These are phyloP conservation scores for Monosporozyma aquatica DNA, from an alignment of 805 yeast genomes.

Conservation along the genomic window DNA sequence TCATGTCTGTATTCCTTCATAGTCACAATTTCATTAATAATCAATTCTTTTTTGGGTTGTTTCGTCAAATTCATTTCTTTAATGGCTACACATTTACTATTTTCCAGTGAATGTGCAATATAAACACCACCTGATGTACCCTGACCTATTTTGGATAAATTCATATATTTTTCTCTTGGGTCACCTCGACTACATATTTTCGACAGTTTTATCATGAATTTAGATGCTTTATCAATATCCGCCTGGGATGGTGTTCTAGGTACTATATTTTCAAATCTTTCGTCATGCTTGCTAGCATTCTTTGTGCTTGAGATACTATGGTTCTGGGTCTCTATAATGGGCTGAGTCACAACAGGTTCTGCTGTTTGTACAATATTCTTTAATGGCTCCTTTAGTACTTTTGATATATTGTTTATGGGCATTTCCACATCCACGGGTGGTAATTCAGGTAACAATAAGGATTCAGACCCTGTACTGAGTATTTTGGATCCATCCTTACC, in stretches of 20 bases:
- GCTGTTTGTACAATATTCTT: no score
- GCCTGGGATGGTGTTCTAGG: neutral
- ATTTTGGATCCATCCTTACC: neutral
- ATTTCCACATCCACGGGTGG: conserved; percentile 1
- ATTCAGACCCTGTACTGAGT: neutral
- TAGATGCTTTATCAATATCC: conserved; percentile 4
- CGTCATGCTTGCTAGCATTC: neutral
- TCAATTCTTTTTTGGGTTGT: conserved; percentile 92
- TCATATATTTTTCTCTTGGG: conserved; percentile 62
- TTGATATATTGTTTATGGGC: neutral
- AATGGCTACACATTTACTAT: conserved; percentile 68
- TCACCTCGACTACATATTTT: conserved; percentile 80
- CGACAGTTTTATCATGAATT: conserved; percentile 42
- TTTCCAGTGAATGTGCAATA: conserved; percentile 62
- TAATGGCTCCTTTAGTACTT: no score
- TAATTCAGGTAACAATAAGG: conserved; percentile 4
- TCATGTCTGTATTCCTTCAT: conserved; percentile 88
- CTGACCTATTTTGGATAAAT: conserved; percentile 83
- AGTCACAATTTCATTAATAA: conserved; percentile 88
- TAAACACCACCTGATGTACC: conserved; percentile 98
- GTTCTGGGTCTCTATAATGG: neutral
- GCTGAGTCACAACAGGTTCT: no score
- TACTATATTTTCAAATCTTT: neutral
- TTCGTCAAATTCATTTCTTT: conserved; percentile 92
- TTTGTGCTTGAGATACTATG: no score